These are phyloP conservation scores for Endogone sp. DNA, from an alignment of 192 early-diverging fungal genomes.

Conservation along the genomic window DNA sequence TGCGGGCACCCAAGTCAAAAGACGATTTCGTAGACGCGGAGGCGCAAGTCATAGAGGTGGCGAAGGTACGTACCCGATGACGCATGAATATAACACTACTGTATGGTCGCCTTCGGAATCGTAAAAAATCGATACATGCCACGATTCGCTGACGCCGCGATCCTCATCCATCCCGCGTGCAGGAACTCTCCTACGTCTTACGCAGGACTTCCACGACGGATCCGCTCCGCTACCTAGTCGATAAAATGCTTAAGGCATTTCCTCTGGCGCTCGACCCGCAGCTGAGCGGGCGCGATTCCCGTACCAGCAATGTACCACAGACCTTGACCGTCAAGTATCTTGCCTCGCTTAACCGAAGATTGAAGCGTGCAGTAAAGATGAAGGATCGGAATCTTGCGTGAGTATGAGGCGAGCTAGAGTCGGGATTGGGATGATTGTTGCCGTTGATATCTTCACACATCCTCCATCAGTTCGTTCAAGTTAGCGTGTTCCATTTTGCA, in stretches of 20 bases:
- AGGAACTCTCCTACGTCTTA: background rate
- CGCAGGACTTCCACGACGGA: slow-evolving; percentile 13
- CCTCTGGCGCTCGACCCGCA: slow-evolving; percentile 7
- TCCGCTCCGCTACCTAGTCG: slow-evolving; percentile 56
- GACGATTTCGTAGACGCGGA: slow-evolving; percentile 83
- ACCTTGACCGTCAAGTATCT: background rate
- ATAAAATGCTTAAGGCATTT: slow-evolving; percentile 58
- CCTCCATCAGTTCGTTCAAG: too few species aligned
- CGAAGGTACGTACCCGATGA: background rate
- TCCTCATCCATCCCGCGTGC: background rate
- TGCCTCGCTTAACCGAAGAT: background rate
- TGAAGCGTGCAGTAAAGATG: background rate
- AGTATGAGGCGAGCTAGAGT: too few species aligned
- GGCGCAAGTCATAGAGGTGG: slow-evolving; percentile 18
- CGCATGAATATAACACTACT: background rate
- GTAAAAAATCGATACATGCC: background rate
- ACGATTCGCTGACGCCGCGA: background rate
- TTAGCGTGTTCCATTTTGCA: too few species aligned
- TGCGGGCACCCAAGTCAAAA: slow-evolving; percentile 63
- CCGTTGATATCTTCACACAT: too few species aligned
- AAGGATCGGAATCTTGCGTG: background rate
- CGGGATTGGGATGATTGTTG: too few species aligned
- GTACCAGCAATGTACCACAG: background rate
- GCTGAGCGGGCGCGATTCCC: background rate
- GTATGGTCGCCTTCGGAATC: background rate